phyloP scores from a whole-genome alignment of 1,284 basidiomycete species.

The Boletus sp. region DNA sequence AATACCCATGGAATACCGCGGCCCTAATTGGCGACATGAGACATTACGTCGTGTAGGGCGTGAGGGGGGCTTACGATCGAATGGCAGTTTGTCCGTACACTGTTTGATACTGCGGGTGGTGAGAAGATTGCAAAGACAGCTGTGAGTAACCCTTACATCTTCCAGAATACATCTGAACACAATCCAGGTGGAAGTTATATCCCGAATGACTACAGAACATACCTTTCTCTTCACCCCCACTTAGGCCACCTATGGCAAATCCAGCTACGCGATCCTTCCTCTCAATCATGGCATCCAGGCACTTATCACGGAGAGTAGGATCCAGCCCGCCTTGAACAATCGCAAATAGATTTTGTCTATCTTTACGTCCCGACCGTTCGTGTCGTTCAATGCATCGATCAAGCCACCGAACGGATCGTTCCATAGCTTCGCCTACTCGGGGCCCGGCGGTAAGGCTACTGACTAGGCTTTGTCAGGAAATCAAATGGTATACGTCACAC shows the following conservation, averaged over 20 bases:
- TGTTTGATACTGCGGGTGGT: conserved; percentile 63
- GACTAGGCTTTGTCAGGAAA: conserved; percentile 42
- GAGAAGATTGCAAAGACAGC: conserved; percentile 11
- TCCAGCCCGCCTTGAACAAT: conserved; percentile 86
- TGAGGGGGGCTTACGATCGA: conserved; percentile 56
- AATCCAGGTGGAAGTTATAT: conserved; percentile 7
- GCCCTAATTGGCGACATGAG: conserved; percentile 46
- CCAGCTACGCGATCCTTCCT: conserved; percentile 71
- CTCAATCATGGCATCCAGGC: conserved; percentile 76
- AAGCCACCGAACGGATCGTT: conserved; percentile 78
- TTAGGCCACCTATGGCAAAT: conserved; percentile 81
- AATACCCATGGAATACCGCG: conserved; percentile 85
- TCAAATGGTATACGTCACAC: neutral
- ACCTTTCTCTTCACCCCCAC: conserved; percentile 88
- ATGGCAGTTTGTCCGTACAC: conserved; percentile 71
- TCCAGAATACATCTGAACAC: conserved; percentile 73
- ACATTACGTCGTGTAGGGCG: neutral
- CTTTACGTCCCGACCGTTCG: conserved; percentile 57
- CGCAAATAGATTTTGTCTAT: conserved; percentile 78
- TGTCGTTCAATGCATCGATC: conserved; percentile 80
- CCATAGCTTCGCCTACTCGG: conserved; percentile 81
- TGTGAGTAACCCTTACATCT: conserved; percentile 52
- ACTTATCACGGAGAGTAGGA: conserved; percentile 62
- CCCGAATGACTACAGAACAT: conserved; percentile 10
- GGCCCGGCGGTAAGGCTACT: conserved; percentile 72